Percentiles rank a stretch among this genome's conserved stretches.
Evolutionary conservation across 768 basidiomycete genomes (phyloP).

Genomic region (Termitomyces bulborhizus): DNA sequence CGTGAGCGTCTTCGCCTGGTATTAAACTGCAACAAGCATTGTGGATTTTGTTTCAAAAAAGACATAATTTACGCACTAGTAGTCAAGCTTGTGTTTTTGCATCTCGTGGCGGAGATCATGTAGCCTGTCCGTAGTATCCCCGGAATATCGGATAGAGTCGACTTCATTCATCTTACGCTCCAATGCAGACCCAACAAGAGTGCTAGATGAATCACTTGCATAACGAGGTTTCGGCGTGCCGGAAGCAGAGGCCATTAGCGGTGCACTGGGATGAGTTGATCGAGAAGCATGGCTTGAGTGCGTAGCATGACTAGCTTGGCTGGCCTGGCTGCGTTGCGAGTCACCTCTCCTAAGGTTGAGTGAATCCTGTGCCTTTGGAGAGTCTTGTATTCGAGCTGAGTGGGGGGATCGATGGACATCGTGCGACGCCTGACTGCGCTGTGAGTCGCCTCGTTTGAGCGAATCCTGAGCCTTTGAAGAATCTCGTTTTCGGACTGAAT

Average conservation of each 20-base stretch:
- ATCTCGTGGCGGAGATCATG: constrained; percentile 60
- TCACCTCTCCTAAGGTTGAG: constrained; percentile 16
- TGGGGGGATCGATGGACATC: constrained; percentile 9
- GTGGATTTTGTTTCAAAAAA: constrained; percentile 5
- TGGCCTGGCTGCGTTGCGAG: constrained; percentile 21
- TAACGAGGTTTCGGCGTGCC: constrained; percentile 17
- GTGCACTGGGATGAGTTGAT: constrained; percentile 17
- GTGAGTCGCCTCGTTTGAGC: constrained; percentile 17
- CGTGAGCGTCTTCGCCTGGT: constrained; percentile 78
- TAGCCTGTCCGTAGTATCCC: constrained; percentile 56
- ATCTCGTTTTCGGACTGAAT: constrained; percentile 2
- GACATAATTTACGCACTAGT: constrained; percentile 50
- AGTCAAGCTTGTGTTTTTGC: constrained; percentile 63
- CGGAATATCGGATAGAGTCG: constrained; percentile 43
- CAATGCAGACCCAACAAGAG: constrained; percentile 68
- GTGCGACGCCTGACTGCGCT: constrained; percentile 17
- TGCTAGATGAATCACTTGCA: constrained; percentile 62
- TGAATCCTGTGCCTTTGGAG: constrained; percentile 5
- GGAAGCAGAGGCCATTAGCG: constrained; percentile 9
- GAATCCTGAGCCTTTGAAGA: constrained; percentile 4
- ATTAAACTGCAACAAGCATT: constrained; percentile 44
- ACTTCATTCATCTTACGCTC: constrained; percentile 66
- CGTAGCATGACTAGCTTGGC: constrained; percentile 14
- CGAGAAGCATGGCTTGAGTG: constrained; percentile 21
- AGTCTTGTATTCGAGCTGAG: constrained; percentile 4